Evolutionary conservation across 176 grass and related monocot genomes (phyloP).

Genomic region (Zea luxurians): DNA sequence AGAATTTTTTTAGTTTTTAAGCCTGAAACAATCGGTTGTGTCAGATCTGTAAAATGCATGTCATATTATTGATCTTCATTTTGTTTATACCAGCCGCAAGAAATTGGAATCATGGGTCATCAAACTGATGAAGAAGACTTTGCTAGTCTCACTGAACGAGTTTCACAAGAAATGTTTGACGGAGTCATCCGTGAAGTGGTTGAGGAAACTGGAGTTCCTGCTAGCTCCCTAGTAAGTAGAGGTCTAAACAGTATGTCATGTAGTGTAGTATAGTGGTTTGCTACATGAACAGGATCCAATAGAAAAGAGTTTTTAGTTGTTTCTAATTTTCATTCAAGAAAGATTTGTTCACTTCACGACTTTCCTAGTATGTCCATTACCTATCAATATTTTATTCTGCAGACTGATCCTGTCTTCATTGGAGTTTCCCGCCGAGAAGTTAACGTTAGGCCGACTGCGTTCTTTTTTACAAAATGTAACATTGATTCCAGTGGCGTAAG

Average conservation of each 20-base stretch:
- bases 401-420: slow-evolving; percentile 81
- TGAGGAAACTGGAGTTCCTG: slow-evolving; percentile 95
- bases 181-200: slow-evolving; percentile 89
- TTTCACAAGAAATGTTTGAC: slow-evolving; percentile 90
- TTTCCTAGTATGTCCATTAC: slow-evolving; percentile 7
- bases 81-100: slow-evolving; percentile 70
- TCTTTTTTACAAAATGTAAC: slow-evolving; percentile 83
- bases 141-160: slow-evolving; percentile 43
- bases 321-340: slow-evolving; percentile 14
- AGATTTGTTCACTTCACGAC: background rate
- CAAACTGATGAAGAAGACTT: slow-evolving; percentile 40
- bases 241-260: background rate
- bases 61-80: slow-evolving; percentile 24
- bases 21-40: background rate
- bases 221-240: slow-evolving; percentile 62
- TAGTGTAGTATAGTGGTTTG: background rate
- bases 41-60: background rate
- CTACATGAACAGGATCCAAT: background rate
- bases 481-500: slow-evolving; percentile 54
- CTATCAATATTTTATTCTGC: slow-evolving; percentile 23
- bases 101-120: slow-evolving; percentile 79
- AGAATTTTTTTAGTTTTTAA: slow-evolving; percentile 13
- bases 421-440: slow-evolving; percentile 73
- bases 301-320: background rate
- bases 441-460: slow-evolving; percentile 88